Percentiles rank a stretch among this genome's conserved stretches.
phyloP scores from a whole-genome alignment of 2,329 filamentous ascomycete genomes.

The Escovopsis sp. region DNA sequence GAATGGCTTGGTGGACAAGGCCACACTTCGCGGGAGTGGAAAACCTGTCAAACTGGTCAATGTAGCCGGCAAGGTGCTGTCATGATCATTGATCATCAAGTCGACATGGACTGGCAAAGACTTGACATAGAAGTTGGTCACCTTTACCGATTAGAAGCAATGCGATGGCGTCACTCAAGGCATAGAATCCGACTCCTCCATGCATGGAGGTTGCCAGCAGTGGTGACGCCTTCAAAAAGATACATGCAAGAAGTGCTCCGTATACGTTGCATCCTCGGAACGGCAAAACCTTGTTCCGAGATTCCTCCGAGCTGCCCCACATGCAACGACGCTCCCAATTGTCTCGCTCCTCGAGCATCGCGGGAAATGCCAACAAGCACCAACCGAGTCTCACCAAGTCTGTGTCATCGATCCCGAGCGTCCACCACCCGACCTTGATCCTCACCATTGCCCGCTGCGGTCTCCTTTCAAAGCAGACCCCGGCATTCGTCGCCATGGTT shows the following conservation, averaged over 20 bases:
- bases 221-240: neutral
- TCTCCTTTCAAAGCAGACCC: neutral
- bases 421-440: neutral
- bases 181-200: too few relatives aligned
- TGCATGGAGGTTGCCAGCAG: neutral
- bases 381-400: constrained; percentile 1
- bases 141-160: neutral
- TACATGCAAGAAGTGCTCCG: neutral
- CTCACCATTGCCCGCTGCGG: neutral
- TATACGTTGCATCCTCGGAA: neutral
- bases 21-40: constrained; percentile 1
- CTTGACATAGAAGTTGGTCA: neutral
- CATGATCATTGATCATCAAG: neutral
- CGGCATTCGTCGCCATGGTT: constrained; percentile 55
- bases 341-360: neutral
- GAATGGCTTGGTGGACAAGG: constrained; percentile 8
- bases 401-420: constrained; percentile 2
- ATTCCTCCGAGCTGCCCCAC: constrained; percentile 1
- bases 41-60: constrained; percentile 4
- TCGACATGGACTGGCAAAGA: neutral
- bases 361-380: constrained; percentile 5
- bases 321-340: too few relatives aligned
- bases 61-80: constrained; percentile 4
- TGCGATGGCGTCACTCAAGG: neutral
- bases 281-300: constrained; percentile 6